Evolutionary conservation across 768 basidiomycete species (phyloP).

Genomic region (Psilocybe cubensis): DNA sequence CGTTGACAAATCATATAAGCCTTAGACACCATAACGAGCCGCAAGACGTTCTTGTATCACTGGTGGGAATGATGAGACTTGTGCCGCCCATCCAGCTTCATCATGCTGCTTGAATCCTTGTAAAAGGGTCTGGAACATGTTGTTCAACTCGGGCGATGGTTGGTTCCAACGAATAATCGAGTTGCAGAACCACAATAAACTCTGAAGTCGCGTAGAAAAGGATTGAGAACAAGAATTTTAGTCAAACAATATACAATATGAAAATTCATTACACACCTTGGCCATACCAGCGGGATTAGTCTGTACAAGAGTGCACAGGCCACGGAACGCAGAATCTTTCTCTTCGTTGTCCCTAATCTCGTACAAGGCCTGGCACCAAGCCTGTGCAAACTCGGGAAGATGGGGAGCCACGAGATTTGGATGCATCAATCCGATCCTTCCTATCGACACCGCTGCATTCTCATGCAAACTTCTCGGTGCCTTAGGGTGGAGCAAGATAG

Average conservation of each 20-base stretch:
- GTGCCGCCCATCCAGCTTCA: slow-evolving; percentile 82
- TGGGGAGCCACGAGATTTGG: slow-evolving; percentile 88
- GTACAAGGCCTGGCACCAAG: slow-evolving; percentile 96
- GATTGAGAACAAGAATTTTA: neutral
- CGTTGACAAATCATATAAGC: neutral
- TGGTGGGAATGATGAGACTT: slow-evolving; percentile 83
- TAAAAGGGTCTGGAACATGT: slow-evolving; percentile 91
- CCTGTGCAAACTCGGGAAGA: slow-evolving; percentile 87
- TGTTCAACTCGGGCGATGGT: slow-evolving; percentile 89
- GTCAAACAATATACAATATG: neutral
- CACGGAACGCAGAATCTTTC: slow-evolving; percentile 98
- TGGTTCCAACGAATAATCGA: slow-evolving; percentile 95
- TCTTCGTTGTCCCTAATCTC: slow-evolving; percentile 99
- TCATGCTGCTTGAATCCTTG: slow-evolving; percentile 91
- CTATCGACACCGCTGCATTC: slow-evolving; percentile 98
- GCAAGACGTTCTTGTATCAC: slow-evolving; percentile 87
- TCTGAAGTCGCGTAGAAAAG: slow-evolving; percentile 51
- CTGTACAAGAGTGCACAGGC: slow-evolving; percentile 94
- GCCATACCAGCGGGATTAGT: slow-evolving; percentile 92
- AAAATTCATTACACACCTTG: slow-evolving; percentile 63
- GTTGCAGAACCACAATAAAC: slow-evolving; percentile 97
- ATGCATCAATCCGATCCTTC: slow-evolving; percentile 93
- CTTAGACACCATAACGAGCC: slow-evolving; percentile 85
- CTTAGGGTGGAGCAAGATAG: slow-evolving; percentile 90
- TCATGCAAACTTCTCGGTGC: slow-evolving; percentile 94